A percentile compares a stretch with the other conserved stretches of the same genome.
Conservation (phyloP, 768 basidiomycete species). For the Termitomyces sp. region DNA sequence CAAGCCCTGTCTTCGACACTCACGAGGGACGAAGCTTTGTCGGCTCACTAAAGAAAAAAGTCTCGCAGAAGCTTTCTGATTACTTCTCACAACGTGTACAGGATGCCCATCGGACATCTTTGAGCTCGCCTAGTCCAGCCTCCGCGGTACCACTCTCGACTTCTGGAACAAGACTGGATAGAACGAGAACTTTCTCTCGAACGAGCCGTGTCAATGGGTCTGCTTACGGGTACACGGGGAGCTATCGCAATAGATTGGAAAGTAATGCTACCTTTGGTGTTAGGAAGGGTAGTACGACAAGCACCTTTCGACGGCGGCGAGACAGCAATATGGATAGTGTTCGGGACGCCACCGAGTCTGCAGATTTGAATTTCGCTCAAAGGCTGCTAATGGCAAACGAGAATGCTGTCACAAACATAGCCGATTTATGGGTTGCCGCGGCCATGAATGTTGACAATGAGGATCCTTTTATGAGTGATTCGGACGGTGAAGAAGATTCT, state of each 20-base stretch:
- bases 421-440: constrained; percentile 96
- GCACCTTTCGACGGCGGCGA: constrained; percentile 47
- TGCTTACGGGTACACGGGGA: constrained; percentile 72
- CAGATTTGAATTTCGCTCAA: constrained; percentile 84
- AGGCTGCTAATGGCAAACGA: constrained; percentile 90
- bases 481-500: constrained; percentile 30
- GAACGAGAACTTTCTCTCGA: constrained; percentile 47
- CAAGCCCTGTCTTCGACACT: constrained; percentile 45
- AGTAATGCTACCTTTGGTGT: constrained; percentile 41
- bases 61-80: constrained; percentile 55
- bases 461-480: constrained; percentile 67
- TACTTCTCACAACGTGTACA: constrained; percentile 54
- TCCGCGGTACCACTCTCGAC: constrained; percentile 45
- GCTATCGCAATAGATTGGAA: constrained; percentile 51
- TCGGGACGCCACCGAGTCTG: constrained; percentile 32
- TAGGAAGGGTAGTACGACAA: constrained; percentile 54
- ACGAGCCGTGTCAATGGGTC: constrained; percentile 68
- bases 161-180: constrained; percentile 36
- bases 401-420: constrained; percentile 90
- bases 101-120: constrained; percentile 27
- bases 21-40: constrained; percentile 35
- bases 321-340: constrained; percentile 45
- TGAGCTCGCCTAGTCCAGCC: constrained; percentile 30
- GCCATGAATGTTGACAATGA: constrained; percentile 95
- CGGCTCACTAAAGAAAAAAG: constrained; percentile 40